Percentiles rank a stretch among this genome's conserved stretches.
Conservation (phyloP, 345 rosid genomes). For the Arabidopsis suecica region DNA sequence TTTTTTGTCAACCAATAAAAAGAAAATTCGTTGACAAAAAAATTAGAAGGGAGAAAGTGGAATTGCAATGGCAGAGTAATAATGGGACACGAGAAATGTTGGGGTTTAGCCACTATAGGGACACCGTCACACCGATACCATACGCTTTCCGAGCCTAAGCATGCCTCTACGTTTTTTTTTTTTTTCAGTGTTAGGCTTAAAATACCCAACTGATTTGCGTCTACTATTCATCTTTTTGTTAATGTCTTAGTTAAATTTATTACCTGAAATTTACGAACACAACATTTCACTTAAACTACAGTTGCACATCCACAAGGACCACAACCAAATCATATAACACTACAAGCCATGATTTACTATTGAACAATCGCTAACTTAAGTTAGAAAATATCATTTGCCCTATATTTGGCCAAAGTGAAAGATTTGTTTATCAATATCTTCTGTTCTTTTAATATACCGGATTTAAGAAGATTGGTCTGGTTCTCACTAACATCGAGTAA, state of each 20-base stretch:
- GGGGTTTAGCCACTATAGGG: background rate
- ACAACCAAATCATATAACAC: background rate
- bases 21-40: conserved; percentile 1
- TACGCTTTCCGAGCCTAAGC: background rate
- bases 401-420: background rate
- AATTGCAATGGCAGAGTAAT: background rate
- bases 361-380: background rate
- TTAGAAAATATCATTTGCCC: background rate
- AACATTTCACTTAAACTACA: background rate
- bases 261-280: background rate
- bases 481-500: background rate
- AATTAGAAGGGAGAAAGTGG: background rate
- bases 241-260: background rate
- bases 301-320: background rate
- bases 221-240: background rate
- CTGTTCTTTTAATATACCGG: background rate
- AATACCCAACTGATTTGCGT: too few species aligned
- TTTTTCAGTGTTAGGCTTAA: too few species aligned
- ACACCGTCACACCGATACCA: background rate
- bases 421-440: background rate
- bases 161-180: background rate
- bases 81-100: background rate
- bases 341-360: background rate
- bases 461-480: background rate
- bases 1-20: background rate